A percentile compares a stretch with the other conserved stretches of the same genome.
Evolutionary conservation across 2,329 filamentous ascomycete genomes (phyloP).

Genomic region (Hypoxylon sp.): DNA sequence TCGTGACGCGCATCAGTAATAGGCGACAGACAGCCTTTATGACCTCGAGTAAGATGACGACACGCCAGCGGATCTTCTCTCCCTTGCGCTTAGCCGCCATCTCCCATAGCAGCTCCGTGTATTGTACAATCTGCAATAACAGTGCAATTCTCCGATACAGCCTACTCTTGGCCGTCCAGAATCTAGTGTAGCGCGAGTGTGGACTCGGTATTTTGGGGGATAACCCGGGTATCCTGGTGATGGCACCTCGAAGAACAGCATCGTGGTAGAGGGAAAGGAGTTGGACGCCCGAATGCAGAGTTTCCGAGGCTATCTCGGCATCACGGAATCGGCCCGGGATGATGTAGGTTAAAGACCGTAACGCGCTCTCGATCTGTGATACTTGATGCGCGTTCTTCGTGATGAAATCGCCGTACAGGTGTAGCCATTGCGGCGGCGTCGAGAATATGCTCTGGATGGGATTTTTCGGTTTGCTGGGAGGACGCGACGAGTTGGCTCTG

Average conservation of each 20-base stretch:
- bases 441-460: constrained; percentile 62
- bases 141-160: constrained; percentile 86
- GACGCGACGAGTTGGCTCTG: constrained; percentile 41
- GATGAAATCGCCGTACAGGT: constrained; percentile 89
- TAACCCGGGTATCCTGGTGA: constrained; percentile 72
- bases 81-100: constrained; percentile 93
- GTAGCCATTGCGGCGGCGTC: constrained; percentile 74
- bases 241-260: constrained; percentile 76
- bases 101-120: constrained; percentile 96
- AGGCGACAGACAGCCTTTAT: constrained; percentile 88
- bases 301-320: constrained; percentile 94
- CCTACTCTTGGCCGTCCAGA: constrained; percentile 72
- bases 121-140: constrained; percentile 88
- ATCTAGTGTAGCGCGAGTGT: constrained; percentile 75
- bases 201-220: constrained; percentile 66
- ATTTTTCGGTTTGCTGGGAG: constrained; percentile 42
- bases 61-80: constrained; percentile 85
- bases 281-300: constrained; percentile 88
- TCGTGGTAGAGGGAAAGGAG: constrained; percentile 95
- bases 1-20: constrained; percentile 83
- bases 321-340: constrained; percentile 92
- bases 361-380: constrained; percentile 91
- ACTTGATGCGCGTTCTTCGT: constrained; percentile 94
- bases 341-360: constrained; percentile 94
- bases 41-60: constrained; percentile 85